These are phyloP conservation scores for Alternaria postmessia DNA, from an alignment of 2,329 filamentous ascomycete genomes.

Conservation along the genomic window DNA sequence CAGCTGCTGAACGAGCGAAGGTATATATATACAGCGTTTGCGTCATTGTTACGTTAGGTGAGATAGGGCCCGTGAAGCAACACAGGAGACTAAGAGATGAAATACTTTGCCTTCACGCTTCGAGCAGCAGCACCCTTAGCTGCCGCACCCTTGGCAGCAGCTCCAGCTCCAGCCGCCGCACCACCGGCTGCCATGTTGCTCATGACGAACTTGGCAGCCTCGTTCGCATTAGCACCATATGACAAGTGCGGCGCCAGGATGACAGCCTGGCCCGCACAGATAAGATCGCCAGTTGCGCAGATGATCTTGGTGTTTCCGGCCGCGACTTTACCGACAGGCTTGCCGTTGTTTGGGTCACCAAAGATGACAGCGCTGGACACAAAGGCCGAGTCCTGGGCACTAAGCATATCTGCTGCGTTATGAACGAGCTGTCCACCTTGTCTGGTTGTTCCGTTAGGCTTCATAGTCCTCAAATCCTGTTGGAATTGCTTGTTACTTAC, in stretches of 20 bases:
- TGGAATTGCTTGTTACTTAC: constrained; percentile 37
- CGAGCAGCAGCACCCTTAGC: neutral
- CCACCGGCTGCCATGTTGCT: constrained; percentile 22
- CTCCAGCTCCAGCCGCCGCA: constrained; percentile 7
- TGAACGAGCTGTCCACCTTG: constrained; percentile 57
- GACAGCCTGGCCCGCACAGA: constrained; percentile 42
- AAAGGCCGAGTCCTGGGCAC: constrained; percentile 31
- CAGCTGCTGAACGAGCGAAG: neutral
- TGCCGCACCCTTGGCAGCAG: neutral
- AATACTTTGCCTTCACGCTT: constrained; percentile 7
- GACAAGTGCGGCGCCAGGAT: constrained; percentile 47
- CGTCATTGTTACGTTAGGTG: neutral
- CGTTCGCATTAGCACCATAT: constrained; percentile 41
- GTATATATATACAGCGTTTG: neutral
- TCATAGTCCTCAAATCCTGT: neutral
- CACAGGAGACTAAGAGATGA: constrained; percentile 5
- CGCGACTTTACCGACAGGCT: constrained; percentile 44
- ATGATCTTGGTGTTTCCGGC: constrained; percentile 44
- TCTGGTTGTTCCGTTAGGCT: constrained; percentile 19
- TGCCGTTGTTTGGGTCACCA: constrained; percentile 49
- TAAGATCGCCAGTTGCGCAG: constrained; percentile 47
- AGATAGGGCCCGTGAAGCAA: neutral
- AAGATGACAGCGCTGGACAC: constrained; percentile 46
- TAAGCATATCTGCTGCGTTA: constrained; percentile 52
- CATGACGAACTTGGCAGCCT: constrained; percentile 45